Base-by-base conservation (phyloP, 805 yeast species). In the Ogataea angusta region DNA sequence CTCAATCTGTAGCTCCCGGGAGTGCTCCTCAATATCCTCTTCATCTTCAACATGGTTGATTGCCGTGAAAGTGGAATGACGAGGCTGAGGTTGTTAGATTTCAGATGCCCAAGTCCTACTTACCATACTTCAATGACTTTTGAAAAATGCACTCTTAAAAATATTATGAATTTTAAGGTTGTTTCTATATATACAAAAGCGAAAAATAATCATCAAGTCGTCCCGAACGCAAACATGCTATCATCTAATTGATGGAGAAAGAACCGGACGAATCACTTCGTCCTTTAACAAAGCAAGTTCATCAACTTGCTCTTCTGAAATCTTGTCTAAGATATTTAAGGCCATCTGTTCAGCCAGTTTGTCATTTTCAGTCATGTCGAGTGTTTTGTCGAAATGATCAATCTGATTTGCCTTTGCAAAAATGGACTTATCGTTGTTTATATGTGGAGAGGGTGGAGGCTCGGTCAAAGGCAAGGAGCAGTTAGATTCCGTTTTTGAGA, bases 1-100 rank as follows among this genome's bases (percentile, higher is more conserved):
- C 60, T 93, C 98, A 15, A 81, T 73, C 64, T 91, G 97, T 17
- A 91, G 68, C 58, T 93, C 99, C 34, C 96, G 69, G 1, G 97
- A 84, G 54, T 89, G 95, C 48, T 88, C 91, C 48, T 90, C 96
- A 24, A 82, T 84, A 48, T 86, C 91, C 25, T 76, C 68, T 36
- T 84, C 86, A 55, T 85, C 95, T 42, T 84, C 91, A 29, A 75
- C 75, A 33, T 82, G 64, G 54, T 91, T 91, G 31, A 90, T 70
- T 2, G 98, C 95, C 23, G 81, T 72, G 60, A 91, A 90, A 2
- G 80, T 68, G 16, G 90, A 82, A 82, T 69, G 43, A 30, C 46
- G 38, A 5, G 38, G 40, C 29, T 34, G 14, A 21, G 4, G 17
- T 10, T 29, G 32, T 26, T 27, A 18, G 6, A 7, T 13, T 3